phyloP scores from a whole-genome alignment of 106 monocot genomes.

The Alisma plantagoaquatica region DNA sequence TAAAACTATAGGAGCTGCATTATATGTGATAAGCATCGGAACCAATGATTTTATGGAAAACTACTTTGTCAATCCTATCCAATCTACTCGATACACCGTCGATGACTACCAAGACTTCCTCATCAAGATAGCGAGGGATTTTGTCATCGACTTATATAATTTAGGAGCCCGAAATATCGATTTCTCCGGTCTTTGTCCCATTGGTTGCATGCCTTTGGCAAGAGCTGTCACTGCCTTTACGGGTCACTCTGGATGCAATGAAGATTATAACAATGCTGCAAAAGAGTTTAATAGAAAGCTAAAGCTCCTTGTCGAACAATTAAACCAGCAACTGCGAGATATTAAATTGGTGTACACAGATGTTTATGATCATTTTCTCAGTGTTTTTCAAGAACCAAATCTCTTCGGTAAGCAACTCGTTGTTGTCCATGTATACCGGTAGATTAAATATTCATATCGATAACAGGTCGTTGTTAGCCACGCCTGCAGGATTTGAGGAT shows the following conservation, averaged over 20 bases:
- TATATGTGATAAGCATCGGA: slow-evolving; percentile 4
- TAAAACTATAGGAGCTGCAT: background rate
- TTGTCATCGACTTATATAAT: slow-evolving; percentile 1
- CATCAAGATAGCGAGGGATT: slow-evolving; percentile 2
- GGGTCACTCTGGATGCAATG: slow-evolving; percentile 7
- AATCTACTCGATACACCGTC: slow-evolving; percentile 6
- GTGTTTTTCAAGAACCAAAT: background rate
- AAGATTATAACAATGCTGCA: slow-evolving; percentile 10
- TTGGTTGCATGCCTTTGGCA: slow-evolving; percentile 11
- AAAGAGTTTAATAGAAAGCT: slow-evolving; percentile 7
- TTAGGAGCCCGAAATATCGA: slow-evolving; percentile 11
- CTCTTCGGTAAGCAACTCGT: slow-evolving; percentile 3
- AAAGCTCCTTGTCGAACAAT: background rate
- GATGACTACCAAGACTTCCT: slow-evolving; percentile 16
- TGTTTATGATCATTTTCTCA: slow-evolving; percentile 1
- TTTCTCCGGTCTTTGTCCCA: slow-evolving; percentile 7
- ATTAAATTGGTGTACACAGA: background rate
- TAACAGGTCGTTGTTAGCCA: background rate
- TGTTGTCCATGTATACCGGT: background rate
- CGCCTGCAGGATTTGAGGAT: slow-evolving; percentile 32
- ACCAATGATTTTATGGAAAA: slow-evolving; percentile 8
- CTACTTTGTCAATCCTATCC: background rate
- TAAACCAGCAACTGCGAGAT: slow-evolving; percentile 7
- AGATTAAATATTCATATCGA: background rate
- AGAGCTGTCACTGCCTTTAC: background rate